Evolutionary conservation across 192 early-diverging fungal species (phyloP), one percentile per base, ranked within the genome.

Genomic region (Helicostylum pulchrum): DNA sequence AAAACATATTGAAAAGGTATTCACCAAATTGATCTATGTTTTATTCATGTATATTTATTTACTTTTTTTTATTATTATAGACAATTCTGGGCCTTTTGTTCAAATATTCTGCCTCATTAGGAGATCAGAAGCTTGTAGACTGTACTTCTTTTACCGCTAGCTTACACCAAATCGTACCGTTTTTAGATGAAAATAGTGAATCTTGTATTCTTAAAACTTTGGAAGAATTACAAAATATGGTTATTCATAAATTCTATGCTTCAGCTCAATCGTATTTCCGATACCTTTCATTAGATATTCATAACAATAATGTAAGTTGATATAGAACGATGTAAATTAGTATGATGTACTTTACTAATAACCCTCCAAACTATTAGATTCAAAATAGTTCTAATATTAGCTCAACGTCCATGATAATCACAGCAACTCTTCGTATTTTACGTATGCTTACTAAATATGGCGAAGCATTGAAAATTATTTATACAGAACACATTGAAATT

Each of bases 381-480:
- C 30, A 62, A 11, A 47, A 62, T 39, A 48, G 49, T 19, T 46
- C 48, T n/a, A 34, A 53, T 42, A 64, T 50, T 21, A 51, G 47
- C 19, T 61, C 52, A 0, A 46, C 71, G 1, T 73, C 71, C 11
- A 62, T 56, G 50, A 80, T 80, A 19, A 76, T 77, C 7, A 87
- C 81, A 3, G 73, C 87, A 6, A 83, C 88, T 5, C 53, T 91
- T 19, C 77, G 89, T 2, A 45, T 91, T 3, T 51, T 93, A 12
- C 79, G 81, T 14, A 66, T 92, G 1, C 77, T 93, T 14, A 74
- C 82, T 8, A 85, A 82, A 23, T 85, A 85, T 67, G 88, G 87
- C 26, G 59, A 73, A 0, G 68, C 75, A 32, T 59, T 92, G 7
- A 72, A 80, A 34, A 53, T 65, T 1, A 49, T 50, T 7, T 87